Evolutionary conservation across 345 rosid genomes (phyloP).

Genomic region (Bruguiera gymnorhiza): DNA sequence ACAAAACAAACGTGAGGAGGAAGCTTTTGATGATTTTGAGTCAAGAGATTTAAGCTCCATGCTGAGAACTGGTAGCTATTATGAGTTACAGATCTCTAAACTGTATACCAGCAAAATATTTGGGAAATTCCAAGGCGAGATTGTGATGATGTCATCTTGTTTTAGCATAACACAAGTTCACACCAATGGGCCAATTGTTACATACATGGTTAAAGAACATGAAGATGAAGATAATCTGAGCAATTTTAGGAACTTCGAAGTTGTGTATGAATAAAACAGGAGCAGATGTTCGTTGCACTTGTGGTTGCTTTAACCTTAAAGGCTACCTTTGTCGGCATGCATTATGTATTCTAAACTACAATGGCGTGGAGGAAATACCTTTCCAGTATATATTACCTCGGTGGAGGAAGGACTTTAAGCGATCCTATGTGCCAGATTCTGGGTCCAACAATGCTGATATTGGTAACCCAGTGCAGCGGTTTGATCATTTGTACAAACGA

Average conservation of each 20-base stretch:
- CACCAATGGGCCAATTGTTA: slow-evolving; percentile 56
- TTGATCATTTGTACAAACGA: slow-evolving; percentile 30
- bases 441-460: slow-evolving; percentile 24
- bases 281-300: slow-evolving; percentile 72
- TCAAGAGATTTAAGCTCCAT: slow-evolving; percentile 46
- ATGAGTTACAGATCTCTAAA: slow-evolving; percentile 77
- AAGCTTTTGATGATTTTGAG: slow-evolving; percentile 54
- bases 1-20: slow-evolving; percentile 72
- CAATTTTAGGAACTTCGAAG: slow-evolving; percentile 64
- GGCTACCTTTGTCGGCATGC: slow-evolving; percentile 91
- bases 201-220: slow-evolving; percentile 73
- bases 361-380: slow-evolving; percentile 27
- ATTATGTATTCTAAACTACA: slow-evolving; percentile 37
- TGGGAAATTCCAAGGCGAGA: slow-evolving; percentile 74
- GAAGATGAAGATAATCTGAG: slow-evolving; percentile 53
- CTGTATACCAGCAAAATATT: slow-evolving; percentile 63
- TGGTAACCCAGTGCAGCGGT: slow-evolving; percentile 33
- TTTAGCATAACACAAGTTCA: slow-evolving; percentile 71
- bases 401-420: slow-evolving; percentile 34
- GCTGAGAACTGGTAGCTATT: slow-evolving; percentile 65
- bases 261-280: slow-evolving; percentile 69
- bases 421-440: slow-evolving; percentile 19
- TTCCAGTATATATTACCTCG: slow-evolving; percentile 21
- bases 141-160: slow-evolving; percentile 85
- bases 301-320: slow-evolving; percentile 77